Conservation (phyloP, 2,329 filamentous ascomycete genomes). For the Xylaria sp. region DNA sequence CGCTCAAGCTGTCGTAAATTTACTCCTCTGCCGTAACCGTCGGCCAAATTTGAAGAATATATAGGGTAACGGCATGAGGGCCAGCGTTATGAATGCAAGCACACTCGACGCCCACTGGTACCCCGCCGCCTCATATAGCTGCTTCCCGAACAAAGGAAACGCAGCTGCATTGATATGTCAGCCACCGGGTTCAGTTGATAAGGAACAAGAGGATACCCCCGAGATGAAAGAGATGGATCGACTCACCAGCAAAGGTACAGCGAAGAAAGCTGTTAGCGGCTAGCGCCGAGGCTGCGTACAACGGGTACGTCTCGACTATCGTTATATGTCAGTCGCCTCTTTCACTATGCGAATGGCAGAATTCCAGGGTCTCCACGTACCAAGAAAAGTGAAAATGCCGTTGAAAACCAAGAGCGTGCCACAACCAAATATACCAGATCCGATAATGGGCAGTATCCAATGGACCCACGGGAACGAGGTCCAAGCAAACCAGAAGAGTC, state of each 20-base stretch:
- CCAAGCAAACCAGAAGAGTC: slow-evolving; percentile 91
- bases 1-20: slow-evolving; percentile 25
- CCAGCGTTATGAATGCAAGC: slow-evolving; percentile 69
- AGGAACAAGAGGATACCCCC: background rate
- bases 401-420: slow-evolving; percentile 82
- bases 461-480: slow-evolving; percentile 79
- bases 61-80: slow-evolving; percentile 73
- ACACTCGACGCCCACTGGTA: slow-evolving; percentile 75
- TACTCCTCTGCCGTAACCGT: slow-evolving; percentile 63
- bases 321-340: slow-evolving; percentile 27
- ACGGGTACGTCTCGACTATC: slow-evolving; percentile 78
- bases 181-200: slow-evolving; percentile 19
- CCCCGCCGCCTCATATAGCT: slow-evolving; percentile 77
- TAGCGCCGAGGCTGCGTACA: slow-evolving; percentile 80
- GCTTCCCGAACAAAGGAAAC: slow-evolving; percentile 79
- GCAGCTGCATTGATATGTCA: slow-evolving; percentile 61
- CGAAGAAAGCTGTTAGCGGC: slow-evolving; percentile 86
- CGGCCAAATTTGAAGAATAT: slow-evolving; percentile 72
- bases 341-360: background rate
- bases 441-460: slow-evolving; percentile 81
- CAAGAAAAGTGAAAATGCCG: slow-evolving; percentile 87
- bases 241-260: slow-evolving; percentile 76
- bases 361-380: slow-evolving; percentile 58
- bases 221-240: slow-evolving; percentile 32
- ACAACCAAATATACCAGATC: slow-evolving; percentile 75